These are phyloP conservation scores for Emydomyces testavorans DNA, from an alignment of 2,329 filamentous ascomycete genomes.

Conservation along the genomic window DNA sequence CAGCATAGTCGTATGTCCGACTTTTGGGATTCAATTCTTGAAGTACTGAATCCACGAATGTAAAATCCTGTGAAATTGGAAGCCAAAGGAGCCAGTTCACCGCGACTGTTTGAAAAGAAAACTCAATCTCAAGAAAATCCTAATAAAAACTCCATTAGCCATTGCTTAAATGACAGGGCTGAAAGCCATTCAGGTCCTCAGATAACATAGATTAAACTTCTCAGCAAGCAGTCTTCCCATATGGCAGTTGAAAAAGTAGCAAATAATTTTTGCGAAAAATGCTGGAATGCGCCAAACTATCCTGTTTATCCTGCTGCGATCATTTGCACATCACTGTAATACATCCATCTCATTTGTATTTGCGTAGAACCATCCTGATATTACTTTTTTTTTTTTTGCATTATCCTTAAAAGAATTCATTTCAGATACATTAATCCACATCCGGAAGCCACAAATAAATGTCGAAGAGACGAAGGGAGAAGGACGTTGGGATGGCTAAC, in stretches of 20 bases:
- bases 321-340: neutral
- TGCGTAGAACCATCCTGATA: conserved; percentile 8
- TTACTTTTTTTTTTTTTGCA: neutral
- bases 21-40: too few species aligned
- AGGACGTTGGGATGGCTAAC: neutral
- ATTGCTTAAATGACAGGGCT: too few species aligned
- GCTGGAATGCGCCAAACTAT: neutral
- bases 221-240: too few species aligned
- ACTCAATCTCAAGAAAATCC: too few species aligned
- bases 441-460: neutral
- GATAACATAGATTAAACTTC: too few species aligned
- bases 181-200: too few species aligned
- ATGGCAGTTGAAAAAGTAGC: neutral
- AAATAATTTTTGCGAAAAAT: neutral
- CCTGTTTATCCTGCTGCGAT: neutral
- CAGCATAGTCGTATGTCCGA: too few species aligned
- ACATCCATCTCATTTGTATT: conserved; percentile 7
- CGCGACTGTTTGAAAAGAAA: too few species aligned
- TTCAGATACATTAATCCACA: neutral
- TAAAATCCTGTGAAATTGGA: too few species aligned
- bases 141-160: too few species aligned
- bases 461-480: neutral
- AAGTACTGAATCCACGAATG: too few species aligned
- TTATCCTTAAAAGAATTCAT: conserved; percentile 2
- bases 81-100: too few species aligned